Base-by-base conservation (phyloP, 2,329 filamentous ascomycete species). In the Plectosphaerella sp. region DNA sequence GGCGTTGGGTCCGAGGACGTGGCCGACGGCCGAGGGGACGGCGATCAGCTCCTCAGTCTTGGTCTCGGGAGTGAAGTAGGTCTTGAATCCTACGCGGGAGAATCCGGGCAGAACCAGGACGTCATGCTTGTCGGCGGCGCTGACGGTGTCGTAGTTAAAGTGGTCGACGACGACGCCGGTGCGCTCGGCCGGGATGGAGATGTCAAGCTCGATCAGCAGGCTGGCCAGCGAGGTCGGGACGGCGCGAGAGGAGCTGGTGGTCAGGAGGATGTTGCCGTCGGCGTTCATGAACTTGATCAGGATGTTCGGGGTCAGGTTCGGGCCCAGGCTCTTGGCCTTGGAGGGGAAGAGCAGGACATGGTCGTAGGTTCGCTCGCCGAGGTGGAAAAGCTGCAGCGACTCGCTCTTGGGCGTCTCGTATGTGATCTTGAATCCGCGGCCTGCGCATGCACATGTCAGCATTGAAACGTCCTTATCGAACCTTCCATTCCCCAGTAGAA, bases 241-340 rank as follows among this genome's bases (percentile, higher is more conserved):
- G 15, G 87, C 72, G 47, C 82, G 75, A 52, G 82, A 80, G 58
- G 89, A 85, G 35, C 91, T 91, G 57, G 97, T 85, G 28, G 90
- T 84, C 52, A 97, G 76, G 57, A 99, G 80, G 65, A 99, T 83
- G 73, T 99, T 99, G 69, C 94, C 94, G 54, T 94, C 79, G 52
- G 86, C 85, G 71, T 96, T 94, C 75, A 96, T 76, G 73, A 97
- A 99, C 62, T 97, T 84, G 69, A 97, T 81, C 60, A 99, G 83
- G 58, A 87, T 75, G 67, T 91, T 90, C 49, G 94, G 91, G 3
- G 90, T 93, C 67, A 99, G 75, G 61, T 88, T 86, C 58, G 93
- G 91, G 52, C 94, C 94, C 55, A 97, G 88, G 56, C 90, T 92
- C 82, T 99, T 99, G 33, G 89, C 84, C 72, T 93, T 96, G 54